Evolutionary conservation across 306 rosid species (phyloP).

Genomic region (Lupinus albus): DNA sequence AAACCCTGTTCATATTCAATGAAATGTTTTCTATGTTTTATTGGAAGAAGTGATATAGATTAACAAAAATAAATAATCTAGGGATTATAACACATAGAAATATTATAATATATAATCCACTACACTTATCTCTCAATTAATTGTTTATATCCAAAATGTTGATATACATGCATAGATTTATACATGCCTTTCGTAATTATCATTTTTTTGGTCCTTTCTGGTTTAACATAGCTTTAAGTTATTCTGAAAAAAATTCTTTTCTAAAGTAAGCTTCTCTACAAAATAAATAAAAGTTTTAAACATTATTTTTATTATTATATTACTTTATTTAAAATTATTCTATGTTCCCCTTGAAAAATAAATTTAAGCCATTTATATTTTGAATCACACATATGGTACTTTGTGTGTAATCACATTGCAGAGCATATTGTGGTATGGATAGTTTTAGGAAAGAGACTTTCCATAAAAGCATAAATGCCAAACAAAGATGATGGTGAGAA

Average conservation of each 20-base stretch:
- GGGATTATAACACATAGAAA: conserved; percentile 45
- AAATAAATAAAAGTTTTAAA: no score
- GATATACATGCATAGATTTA: conserved; percentile 50
- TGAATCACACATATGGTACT: conserved; percentile 20
- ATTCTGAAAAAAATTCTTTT: no score
- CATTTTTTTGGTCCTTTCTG: not conserved
- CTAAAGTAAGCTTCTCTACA: no score
- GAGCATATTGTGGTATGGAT: conserved; percentile 54
- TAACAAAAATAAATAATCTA: conserved; percentile 31
- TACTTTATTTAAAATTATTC: conserved; percentile 6
- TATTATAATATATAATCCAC: not conserved
- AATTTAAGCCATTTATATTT: conserved; percentile 20
- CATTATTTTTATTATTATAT: no score
- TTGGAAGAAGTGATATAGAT: conserved; percentile 33
- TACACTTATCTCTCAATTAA: not conserved
- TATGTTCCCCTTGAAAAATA: conserved; percentile 13
- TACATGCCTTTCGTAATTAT: conserved; percentile 42
- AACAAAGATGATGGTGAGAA: conserved; percentile 54
- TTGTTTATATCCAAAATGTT: conserved; percentile 22
- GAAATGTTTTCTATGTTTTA: conserved; percentile 30
- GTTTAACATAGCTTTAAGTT: conserved; percentile 4
- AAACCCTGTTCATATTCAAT: conserved; percentile 28
- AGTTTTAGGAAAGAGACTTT: conserved; percentile 44
- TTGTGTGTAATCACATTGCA: conserved; percentile 39
- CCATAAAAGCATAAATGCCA: conserved; percentile 58